Evolutionary conservation across 2,329 filamentous ascomycete species (phyloP).

Genomic region (Aspergillus ruber): DNA sequence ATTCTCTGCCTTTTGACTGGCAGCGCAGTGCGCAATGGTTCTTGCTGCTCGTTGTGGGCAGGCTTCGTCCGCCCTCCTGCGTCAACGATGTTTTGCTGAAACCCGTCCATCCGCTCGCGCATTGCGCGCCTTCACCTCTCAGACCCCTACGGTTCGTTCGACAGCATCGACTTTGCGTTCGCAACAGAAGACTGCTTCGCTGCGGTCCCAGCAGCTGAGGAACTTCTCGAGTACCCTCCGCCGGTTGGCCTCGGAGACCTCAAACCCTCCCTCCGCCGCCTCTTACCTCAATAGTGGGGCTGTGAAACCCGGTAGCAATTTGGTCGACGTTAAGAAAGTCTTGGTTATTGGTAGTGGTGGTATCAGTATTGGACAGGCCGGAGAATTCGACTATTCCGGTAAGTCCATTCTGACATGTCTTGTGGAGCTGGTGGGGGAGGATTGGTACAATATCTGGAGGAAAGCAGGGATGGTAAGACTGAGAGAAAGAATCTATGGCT

Average conservation of each 20-base stretch:
- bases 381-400: conserved; percentile 99
- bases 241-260: conserved; percentile 40
- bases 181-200: conserved; percentile 30
- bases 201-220: conserved; percentile 37
- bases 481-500: conserved; percentile 8
- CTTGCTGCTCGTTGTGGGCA: conserved; percentile 41
- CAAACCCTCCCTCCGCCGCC: conserved; percentile 72
- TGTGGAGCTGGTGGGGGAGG: background rate
- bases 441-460: background rate
- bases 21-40: conserved; percentile 37
- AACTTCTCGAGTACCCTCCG: conserved; percentile 37
- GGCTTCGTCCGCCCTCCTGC: conserved; percentile 34
- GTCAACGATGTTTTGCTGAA: conserved; percentile 37
- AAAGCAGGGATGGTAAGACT: background rate
- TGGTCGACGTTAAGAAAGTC: conserved; percentile 92
- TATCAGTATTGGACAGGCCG: conserved; percentile 92
- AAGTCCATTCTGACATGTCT: conserved; percentile 32
- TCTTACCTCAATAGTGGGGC: conserved; percentile 85
- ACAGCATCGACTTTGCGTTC: conserved; percentile 29
- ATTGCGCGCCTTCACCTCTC: conserved; percentile 34
- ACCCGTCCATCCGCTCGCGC: conserved; percentile 29
- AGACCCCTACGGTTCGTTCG: conserved; percentile 24
- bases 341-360: conserved; percentile 93
- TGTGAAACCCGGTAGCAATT: conserved; percentile 66
- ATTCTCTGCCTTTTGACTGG: conserved; percentile 4